Percentiles rank a stretch among this genome's conserved stretches.
These are phyloP conservation scores for Kitagawia praeruptora DNA, from an alignment of 129 eudicot genomes.

Conservation along the genomic window DNA sequence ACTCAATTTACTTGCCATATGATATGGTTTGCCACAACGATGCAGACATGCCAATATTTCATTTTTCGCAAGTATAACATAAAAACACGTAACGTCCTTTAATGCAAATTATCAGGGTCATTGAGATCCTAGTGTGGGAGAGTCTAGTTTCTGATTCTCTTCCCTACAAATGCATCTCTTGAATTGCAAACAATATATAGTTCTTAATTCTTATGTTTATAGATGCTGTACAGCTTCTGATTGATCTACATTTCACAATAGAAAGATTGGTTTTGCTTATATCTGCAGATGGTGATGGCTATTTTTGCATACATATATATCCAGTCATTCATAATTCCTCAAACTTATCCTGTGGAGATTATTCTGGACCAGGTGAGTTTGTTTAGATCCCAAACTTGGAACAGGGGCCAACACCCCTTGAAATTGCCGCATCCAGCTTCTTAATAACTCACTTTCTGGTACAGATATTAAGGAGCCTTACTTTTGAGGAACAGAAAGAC, in stretches of 20 bases:
- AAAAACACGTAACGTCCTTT: not conserved
- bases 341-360: constrained; percentile 73
- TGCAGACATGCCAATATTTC: not conserved
- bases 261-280: not conserved
- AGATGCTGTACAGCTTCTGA: not conserved
- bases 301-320: constrained; percentile 91
- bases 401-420: not conserved
- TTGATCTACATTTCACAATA: not conserved
- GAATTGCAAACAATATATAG: not conserved
- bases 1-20: constrained; percentile 4
- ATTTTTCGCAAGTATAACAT: not conserved
- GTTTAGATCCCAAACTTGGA: not conserved
- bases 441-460: not conserved
- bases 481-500: constrained; percentile 53
- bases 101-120: not conserved
- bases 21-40: not conserved
- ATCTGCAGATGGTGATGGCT: constrained; percentile 91
- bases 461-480: constrained; percentile 36
- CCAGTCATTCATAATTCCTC: constrained; percentile 73
- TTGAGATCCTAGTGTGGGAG: not conserved
- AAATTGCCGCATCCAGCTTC: not conserved
- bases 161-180: not conserved
- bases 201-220: not conserved
- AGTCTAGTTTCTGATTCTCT: not conserved
- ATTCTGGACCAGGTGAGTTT: constrained; percentile 72